Base-by-base conservation (phyloP, 192 early-diverging fungal genomes). In the Entrophospora sp. region DNA sequence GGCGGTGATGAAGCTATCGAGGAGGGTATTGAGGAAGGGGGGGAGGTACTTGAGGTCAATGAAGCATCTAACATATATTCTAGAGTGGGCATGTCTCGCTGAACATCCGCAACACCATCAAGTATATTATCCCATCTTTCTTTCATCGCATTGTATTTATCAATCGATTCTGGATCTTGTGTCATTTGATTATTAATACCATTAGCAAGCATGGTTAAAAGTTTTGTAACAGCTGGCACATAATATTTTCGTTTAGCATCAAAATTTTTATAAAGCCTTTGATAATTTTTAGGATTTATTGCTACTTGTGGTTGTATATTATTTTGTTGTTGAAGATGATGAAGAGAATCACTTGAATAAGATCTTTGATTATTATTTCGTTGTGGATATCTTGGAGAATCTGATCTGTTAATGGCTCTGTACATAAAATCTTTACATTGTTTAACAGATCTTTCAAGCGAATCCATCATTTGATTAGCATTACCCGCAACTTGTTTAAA, bases 181-280 rank as follows among this genome's bases (percentile, higher is more conserved):
- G 72, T 74, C 1, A 69, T 75, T 30, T 78, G 72, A 27, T 72
- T 69, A 28, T 79, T 77, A 48, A 84, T 84, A 9, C 75, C 78
- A 45, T 70, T 77, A 37, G 77, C 79, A 27, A 84, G 72, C 75
- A 78, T 80, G 25, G 71, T 73, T 12, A 84, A 66, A 80, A 84
- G 79, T 68, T 78, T 76, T 53, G 71, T 75, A 24, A 84, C 76
- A 5, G 78, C 71, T 7, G 79, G 80, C 22, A 76, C 67, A 44
- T 78, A 84, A 68, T 81, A 80, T 64, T 81, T 81, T 51, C 78
- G 72, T 70, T 80, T 81, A 30, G 74, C 74, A 49, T 84, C 82
- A 40, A 84, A 84, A 1, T 69, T 75, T 67, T 84, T 81, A 61
- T 75, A 77, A 45, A 78, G 71, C 30, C 70, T 72, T 43, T 77